phyloP scores from a whole-genome alignment of 495 filamentous ascomycete species.

The Hyaloscypha finlandica region DNA sequence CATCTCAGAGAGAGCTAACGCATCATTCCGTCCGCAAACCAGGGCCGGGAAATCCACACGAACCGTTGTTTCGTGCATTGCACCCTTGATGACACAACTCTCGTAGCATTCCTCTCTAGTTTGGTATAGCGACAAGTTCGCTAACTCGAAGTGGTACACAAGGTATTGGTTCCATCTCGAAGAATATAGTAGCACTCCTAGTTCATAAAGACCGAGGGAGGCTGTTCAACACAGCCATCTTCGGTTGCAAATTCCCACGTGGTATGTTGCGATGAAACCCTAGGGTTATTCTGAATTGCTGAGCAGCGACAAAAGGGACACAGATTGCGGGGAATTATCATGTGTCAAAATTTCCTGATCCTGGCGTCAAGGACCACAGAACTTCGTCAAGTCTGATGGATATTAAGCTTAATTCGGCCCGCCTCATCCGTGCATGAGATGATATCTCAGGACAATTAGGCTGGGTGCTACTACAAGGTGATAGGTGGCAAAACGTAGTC shows the following conservation, averaged over 20 bases:
- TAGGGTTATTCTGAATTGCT: background rate
- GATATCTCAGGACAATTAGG: background rate
- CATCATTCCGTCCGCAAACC: background rate
- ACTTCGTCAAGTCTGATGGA: background rate
- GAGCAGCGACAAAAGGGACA: background rate
- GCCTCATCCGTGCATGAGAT: background rate
- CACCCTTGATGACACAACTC: background rate
- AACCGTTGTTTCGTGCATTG: background rate
- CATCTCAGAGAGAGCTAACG: background rate
- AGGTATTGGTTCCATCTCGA: background rate
- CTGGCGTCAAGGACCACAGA: background rate
- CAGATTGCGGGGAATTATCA: background rate
- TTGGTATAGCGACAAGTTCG: background rate
- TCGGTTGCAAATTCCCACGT: background rate
- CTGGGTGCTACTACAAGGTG: background rate
- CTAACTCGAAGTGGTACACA: background rate
- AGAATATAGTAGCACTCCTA: background rate
- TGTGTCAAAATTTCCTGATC: background rate
- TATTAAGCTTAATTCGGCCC: background rate
- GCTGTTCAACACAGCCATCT: background rate
- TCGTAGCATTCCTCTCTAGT: background rate
- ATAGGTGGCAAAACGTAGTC: background rate
- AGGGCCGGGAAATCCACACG: background rate
- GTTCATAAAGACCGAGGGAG: background rate
- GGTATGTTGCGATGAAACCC: background rate